A percentile compares a stretch with the other conserved stretches of the same genome.
These are phyloP conservation scores for Strobilomyces confusus DNA, from an alignment of 768 basidiomycete species.

Conservation along the genomic window DNA sequence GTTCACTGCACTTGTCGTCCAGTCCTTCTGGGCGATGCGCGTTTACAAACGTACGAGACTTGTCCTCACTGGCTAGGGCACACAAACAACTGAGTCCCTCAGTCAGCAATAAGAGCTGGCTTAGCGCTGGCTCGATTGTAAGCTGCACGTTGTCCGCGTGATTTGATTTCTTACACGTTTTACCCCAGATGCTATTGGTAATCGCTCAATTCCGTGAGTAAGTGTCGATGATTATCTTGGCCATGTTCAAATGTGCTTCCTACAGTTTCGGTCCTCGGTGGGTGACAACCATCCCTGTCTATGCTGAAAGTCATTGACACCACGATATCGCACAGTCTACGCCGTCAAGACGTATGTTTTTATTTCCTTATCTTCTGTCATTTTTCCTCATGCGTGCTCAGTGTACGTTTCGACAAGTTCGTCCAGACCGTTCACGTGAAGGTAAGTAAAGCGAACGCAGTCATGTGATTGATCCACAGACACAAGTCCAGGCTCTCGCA, in stretches of 20 bases:
- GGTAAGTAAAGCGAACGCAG: too few species aligned
- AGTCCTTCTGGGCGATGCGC: constrained; percentile 49
- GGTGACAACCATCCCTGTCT: constrained; percentile 1
- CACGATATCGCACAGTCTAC: constrained; percentile 28
- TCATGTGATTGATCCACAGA: too few species aligned
- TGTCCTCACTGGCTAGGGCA: background rate
- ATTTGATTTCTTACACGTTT: background rate
- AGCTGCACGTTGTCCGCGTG: background rate
- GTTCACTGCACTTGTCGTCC: constrained; percentile 48
- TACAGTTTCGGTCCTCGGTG: constrained; percentile 32
- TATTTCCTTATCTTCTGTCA: background rate
- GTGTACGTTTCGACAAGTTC: constrained; percentile 38
- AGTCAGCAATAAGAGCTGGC: constrained; percentile 48
- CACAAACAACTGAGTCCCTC: background rate
- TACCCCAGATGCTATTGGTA: constrained; percentile 27
- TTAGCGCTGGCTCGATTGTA: constrained; percentile 31
- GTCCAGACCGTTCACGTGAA: constrained; percentile 20
- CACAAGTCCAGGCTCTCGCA: too few species aligned
- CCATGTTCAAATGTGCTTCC: background rate
- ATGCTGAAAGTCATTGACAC: constrained; percentile 1
- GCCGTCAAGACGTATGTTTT: constrained; percentile 31
- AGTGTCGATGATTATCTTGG: background rate
- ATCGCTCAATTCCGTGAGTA: background rate
- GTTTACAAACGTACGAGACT: constrained; percentile 39
- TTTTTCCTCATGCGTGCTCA: constrained; percentile 11